These are phyloP conservation scores for Cutaneotrichosporon cutaneum DNA, from an alignment of 1,284 basidiomycete genomes.

Conservation along the genomic window DNA sequence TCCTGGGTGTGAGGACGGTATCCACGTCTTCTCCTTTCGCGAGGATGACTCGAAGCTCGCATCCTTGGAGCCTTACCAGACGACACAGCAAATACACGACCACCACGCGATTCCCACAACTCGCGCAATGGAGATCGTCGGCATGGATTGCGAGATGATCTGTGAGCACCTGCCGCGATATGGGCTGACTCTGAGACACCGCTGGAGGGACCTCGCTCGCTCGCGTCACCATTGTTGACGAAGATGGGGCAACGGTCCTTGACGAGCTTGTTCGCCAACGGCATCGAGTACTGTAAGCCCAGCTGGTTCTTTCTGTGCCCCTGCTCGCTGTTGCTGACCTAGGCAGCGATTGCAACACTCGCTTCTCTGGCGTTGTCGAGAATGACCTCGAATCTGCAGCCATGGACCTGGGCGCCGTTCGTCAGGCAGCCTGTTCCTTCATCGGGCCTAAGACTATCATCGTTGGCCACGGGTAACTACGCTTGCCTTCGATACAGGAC, in stretches of 20 bases:
- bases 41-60: constrained; percentile 68
- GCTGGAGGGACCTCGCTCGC: constrained; percentile 84
- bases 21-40: constrained; percentile 44
- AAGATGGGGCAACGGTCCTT: constrained; percentile 67
- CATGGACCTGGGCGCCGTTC: constrained; percentile 65
- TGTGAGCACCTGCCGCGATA: constrained; percentile 50
- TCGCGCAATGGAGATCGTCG: constrained; percentile 67
- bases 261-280: constrained; percentile 81
- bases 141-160: constrained; percentile 87
- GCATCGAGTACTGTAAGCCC: constrained; percentile 73
- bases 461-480: constrained; percentile 66
- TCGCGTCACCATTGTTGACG: constrained; percentile 80
- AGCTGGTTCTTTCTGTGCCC: constrained; percentile 21
- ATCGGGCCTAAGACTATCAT: constrained; percentile 76
- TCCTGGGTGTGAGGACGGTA: constrained; percentile 35
- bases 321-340: background rate
- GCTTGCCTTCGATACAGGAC: too few relatives aligned
- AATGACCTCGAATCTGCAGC: constrained; percentile 63
- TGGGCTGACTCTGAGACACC: constrained; percentile 56
- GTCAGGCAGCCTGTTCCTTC: constrained; percentile 65
- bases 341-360: constrained; percentile 76
- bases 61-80: constrained; percentile 68
- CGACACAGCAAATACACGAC: constrained; percentile 48
- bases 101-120: constrained; percentile 7
- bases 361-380: constrained; percentile 76